Evolutionary conservation across 2,329 filamentous ascomycete genomes (phyloP), one percentile per base, ranked within the genome.

Genomic region (Furcasterigmium sp.): DNA sequence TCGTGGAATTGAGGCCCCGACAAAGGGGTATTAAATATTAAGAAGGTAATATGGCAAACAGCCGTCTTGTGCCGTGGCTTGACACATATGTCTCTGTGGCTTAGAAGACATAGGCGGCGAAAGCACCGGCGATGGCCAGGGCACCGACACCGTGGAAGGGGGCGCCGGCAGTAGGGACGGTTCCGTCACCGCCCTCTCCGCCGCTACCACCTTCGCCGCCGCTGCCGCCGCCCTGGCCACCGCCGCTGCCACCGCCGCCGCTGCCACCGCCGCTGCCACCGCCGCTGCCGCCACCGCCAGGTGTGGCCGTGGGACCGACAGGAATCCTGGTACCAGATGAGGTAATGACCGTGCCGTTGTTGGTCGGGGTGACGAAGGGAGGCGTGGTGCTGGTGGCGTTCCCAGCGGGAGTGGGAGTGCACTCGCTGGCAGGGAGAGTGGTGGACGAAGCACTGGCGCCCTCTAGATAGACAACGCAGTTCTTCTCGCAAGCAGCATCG

Each of bases 401-500:
- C 18, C 38, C 43, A 35, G 44, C 35, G 14, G 25, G 25, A 30
- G 30, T 57, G 17, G 64, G 61, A 9, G 54, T 59, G 57, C 67
- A 69, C 20, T 58, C 40, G 47, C 56, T 52, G 25, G 57, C 46
- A 4, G 63, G 56, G 8, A 72, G 62, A 20, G 62, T 67, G 51
- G 64, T 68, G 37, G 59, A 55, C 21, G 57, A 41, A 17, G 32
- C 15, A 18, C 17, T 20, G 38, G 26, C 26, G 26, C 29, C 38
- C 51, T 58, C 40, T 26, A 61, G 64, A 47, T 74, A 70, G 37
- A 73, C 68, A 29, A 73, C 58, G 50, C 70, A 72, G 58, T 72
- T 72, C 64, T 72, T 74, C 50, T 63, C 59, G 55, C 72, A 76
- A 42, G 64, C 68, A 37, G 70, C 72, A 44, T 72, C 65, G 42